Evolutionary conservation across 495 filamentous ascomycete species (phyloP), one percentile per base, ranked within the genome.

Genomic region (Cetradonia linearis): DNA sequence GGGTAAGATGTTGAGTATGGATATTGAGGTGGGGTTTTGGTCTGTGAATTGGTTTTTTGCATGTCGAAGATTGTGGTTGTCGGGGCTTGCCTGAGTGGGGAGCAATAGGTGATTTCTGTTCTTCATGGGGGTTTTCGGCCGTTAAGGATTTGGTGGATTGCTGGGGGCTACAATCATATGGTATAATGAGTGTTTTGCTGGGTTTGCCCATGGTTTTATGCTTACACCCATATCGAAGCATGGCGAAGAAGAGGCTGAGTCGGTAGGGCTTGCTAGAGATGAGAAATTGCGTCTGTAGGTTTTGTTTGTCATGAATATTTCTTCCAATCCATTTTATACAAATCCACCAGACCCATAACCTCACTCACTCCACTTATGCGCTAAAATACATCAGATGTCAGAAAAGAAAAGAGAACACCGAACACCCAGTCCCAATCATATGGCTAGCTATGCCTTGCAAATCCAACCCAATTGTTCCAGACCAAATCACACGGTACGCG

Each of bases 401-500:
- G 13, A 13, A 46, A 3, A 46, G 1, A 23, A 25, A 8, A n/a
- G 25, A n/a, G n/a, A 46, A 46, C 42, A 11, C 42, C 42, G 2
- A 46, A 46, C 5, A 10, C 20, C 20, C 9, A 46, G 25, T n/a
- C 20, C 42, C 20, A 23, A 25, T 46, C 40, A 42, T 42, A 4
- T 10, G 2, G 42, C 42, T 46, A 46, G 42, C 42, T 46, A 46
- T 46, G 42, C 42, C 42, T 25, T 46, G 20, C 20, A n/a, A 46
- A 46, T n/a, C 42, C 42, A 46, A 25, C 5, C 42, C n/a, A 46
- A 46, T 25, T 25, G 25, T 25, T 10, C 42, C 20, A 46, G 10
- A 25, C 20, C 42, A 9, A 46, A 46, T 23, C 42, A 20, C 42
- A 36, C 33, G 49, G 58, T 59, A 61, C 59, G 46, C 38, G 59